Base-by-base conservation (phyloP, 768 basidiomycete genomes). In the Mycena rosella region DNA sequence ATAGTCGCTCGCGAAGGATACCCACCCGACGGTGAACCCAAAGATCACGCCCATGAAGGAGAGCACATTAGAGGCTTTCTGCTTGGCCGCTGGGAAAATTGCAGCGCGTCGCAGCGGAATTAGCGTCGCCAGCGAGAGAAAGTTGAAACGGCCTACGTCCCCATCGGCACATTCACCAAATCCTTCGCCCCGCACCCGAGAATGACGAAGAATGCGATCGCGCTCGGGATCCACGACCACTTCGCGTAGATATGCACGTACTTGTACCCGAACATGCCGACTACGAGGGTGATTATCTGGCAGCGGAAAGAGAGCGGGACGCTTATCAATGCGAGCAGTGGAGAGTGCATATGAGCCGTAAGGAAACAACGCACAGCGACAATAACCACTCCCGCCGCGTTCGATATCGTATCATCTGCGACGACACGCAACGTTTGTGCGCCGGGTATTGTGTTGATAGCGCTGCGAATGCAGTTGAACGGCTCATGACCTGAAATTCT, bases 241-340 rank as follows among this genome's bases (percentile, higher is more conserved):
- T 79, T 77, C 70, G 84, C 84, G 73, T 80, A 81, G 32, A 69
- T 55, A 74, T 85, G 84, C 22, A 85, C 80, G 64, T 77, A 69
- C 51, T 78, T 78, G 75, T 81, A 82, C 14, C 84, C 84, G 70
- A 82, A 80, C 55, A 84, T 75, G 42, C 79, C 78, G 64, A 82
- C 71, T 48, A 74, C 57, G 55, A 84, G 74, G 18, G 82, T 84
- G 55, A 77, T 63, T 30, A 53, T 24, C 52, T 32, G 58, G 5
- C 90, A 92, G 82, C 81, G 85, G 81, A 82, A 95, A 67, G 79
- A 93, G 74, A 84, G n/a, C n/a, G n/a, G n/a, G n/a, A n/a, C n/a
- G n/a, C n/a, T n/a, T n/a, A n/a, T n/a, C n/a, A n/a, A n/a, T n/a
- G n/a, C n/a, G n/a, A n/a, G n/a, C n/a, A n/a, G n/a, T n/a, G n/a